These are phyloP conservation scores for Aspergillus melleus DNA, from an alignment of 2,329 filamentous ascomycete species.

Conservation along the genomic window DNA sequence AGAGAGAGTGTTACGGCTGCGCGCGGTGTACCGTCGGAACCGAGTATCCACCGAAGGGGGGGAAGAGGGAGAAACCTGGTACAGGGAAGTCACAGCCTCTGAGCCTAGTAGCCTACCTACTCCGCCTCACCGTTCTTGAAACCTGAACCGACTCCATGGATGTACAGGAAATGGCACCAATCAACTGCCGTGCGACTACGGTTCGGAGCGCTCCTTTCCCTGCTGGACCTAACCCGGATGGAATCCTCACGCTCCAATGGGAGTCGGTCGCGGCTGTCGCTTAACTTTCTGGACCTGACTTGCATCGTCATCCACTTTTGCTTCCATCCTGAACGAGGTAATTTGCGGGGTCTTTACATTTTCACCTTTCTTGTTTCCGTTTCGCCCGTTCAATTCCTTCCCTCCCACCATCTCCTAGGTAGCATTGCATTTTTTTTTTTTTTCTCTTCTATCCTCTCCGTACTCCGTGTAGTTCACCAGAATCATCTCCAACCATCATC, in stretches of 20 bases:
- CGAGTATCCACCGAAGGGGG: constrained; percentile 19
- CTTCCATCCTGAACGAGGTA: background rate
- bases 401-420: no score
- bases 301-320: constrained; percentile 4
- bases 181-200: constrained; percentile 32
- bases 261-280: constrained; percentile 13
- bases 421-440: no score
- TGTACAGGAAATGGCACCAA: constrained; percentile 12
- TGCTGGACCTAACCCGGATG: constrained; percentile 16
- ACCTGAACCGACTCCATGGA: background rate
- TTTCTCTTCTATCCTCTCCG: no score
- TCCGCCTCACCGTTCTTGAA: background rate
- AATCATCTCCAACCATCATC: no score
- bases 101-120: no score
- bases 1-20: background rate
- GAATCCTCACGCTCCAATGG: constrained; percentile 8
- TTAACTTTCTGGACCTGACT: constrained; percentile 13
- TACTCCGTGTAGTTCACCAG: no score
- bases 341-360: background rate
- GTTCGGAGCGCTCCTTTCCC: constrained; percentile 33
- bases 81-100: background rate
- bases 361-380: no score
- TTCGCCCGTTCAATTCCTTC: no score
- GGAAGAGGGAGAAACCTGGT: constrained; percentile 26
- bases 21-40: constrained; percentile 13